These are phyloP conservation scores for Microdochium bolleyi DNA, from an alignment of 2,329 filamentous ascomycete genomes.

Conservation along the genomic window DNA sequence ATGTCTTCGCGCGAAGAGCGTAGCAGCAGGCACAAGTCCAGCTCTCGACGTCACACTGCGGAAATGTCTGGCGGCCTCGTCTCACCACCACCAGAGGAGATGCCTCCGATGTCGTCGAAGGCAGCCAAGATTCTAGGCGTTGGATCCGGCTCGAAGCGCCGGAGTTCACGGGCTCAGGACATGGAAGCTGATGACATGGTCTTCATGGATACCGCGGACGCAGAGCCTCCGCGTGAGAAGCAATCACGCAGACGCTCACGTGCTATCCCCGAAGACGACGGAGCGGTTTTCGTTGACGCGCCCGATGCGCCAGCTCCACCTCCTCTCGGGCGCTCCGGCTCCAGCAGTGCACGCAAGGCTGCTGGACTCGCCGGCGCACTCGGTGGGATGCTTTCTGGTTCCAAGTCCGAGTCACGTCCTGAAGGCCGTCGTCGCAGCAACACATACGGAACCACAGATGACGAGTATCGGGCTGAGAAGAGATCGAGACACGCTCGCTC, in stretches of 20 bases:
- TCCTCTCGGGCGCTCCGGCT: slow-evolving; percentile 52
- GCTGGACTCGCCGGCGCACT: slow-evolving; percentile 39
- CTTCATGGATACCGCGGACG: slow-evolving; percentile 35
- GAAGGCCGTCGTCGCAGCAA: slow-evolving; percentile 38
- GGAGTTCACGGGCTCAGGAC: slow-evolving; percentile 30
- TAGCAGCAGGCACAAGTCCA: slow-evolving; percentile 44
- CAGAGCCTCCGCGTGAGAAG: slow-evolving; percentile 35
- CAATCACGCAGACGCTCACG: slow-evolving; percentile 33
- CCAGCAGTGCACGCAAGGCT: slow-evolving; percentile 21
- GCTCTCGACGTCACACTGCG: slow-evolving; percentile 60
- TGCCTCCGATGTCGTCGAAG: slow-evolving; percentile 60
- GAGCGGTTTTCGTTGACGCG: slow-evolving; percentile 46
- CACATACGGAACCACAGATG: slow-evolving; percentile 41
- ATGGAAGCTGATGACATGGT: slow-evolving; percentile 40
- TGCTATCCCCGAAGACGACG: slow-evolving; percentile 51
- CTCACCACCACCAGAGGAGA: slow-evolving; percentile 66
- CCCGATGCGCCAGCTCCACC: slow-evolving; percentile 33
- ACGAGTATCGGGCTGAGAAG: slow-evolving; percentile 33
- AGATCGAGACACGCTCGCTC: slow-evolving; percentile 22
- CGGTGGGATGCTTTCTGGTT: slow-evolving; percentile 44
- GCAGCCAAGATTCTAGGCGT: slow-evolving; percentile 70
- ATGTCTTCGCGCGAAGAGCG: slow-evolving; percentile 62
- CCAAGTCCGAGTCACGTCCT: slow-evolving; percentile 32
- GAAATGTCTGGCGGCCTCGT: slow-evolving; percentile 58
- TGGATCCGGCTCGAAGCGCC: slow-evolving; percentile 31